Evolutionary conservation across 2,329 filamentous ascomycete species (phyloP).

Genomic region (Penicillium sp.): DNA sequence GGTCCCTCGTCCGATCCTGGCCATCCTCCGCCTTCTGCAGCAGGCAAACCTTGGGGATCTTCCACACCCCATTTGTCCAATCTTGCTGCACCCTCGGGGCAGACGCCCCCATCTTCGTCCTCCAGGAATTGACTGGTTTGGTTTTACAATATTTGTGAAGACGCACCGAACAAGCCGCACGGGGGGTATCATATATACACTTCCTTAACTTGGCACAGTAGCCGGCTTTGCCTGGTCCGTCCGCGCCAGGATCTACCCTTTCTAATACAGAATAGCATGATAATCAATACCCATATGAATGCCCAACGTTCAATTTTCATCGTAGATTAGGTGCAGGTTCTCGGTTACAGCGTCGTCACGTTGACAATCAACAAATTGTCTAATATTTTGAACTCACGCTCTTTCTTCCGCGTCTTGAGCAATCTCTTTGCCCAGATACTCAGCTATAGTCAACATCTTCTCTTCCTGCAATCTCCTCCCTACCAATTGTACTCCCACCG

Average conservation of each 20-base stretch:
- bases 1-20: constrained; percentile 14
- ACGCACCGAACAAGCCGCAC: background rate
- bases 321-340: background rate
- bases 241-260: background rate
- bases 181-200: background rate
- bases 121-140: constrained; percentile 11
- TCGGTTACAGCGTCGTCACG: background rate
- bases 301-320: background rate
- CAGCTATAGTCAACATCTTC: constrained; percentile 49
- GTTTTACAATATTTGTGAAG: background rate
- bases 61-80: constrained; percentile 27
- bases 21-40: constrained; percentile 6
- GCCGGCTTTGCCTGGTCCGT: background rate
- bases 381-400: background rate
- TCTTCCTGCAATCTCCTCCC: constrained; percentile 54
- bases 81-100: constrained; percentile 25
- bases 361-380: background rate
- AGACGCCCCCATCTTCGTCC: constrained; percentile 22
- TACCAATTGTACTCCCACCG: constrained; percentile 51
- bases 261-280: background rate
- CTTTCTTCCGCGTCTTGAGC: constrained; percentile 2
- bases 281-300: background rate
- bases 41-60: constrained; percentile 18
- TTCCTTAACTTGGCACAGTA: background rate
- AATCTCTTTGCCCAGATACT: constrained; percentile 38